These are phyloP conservation scores for Gremmenia infestans DNA, from an alignment of 2,329 filamentous ascomycete species.

Conservation along the genomic window DNA sequence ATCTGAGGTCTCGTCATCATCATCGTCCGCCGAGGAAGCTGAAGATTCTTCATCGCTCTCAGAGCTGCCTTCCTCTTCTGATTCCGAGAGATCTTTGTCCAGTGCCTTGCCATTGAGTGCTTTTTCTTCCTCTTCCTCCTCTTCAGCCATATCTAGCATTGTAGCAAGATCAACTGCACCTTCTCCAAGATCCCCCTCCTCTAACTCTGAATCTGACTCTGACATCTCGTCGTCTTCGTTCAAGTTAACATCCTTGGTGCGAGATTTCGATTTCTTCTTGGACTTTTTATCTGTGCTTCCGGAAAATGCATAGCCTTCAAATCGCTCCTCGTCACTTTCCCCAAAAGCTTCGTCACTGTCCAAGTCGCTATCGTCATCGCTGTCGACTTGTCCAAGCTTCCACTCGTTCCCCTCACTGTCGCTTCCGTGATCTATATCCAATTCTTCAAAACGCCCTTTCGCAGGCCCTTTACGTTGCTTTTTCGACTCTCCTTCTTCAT, in stretches of 20 bases:
- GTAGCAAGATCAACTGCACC: constrained; percentile 36
- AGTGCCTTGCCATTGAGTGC: constrained; percentile 33
- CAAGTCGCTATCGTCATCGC: constrained; percentile 63
- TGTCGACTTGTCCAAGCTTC: constrained; percentile 60
- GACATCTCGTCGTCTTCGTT: constrained; percentile 41
- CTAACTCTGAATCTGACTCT: constrained; percentile 44
- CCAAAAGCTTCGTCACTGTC: constrained; percentile 70
- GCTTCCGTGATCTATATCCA: constrained; percentile 54
- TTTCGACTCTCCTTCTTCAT: constrained; percentile 34
- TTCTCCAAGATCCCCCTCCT: constrained; percentile 62
- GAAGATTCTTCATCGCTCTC: constrained; percentile 52
- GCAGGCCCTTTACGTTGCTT: constrained; percentile 26
- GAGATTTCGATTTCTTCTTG: constrained; percentile 42
- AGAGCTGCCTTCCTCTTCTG: constrained; percentile 40
- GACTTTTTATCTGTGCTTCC: constrained; percentile 50
- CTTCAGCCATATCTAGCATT: constrained; percentile 28
- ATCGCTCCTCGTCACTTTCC: constrained; percentile 65
- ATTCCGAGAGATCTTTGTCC: constrained; percentile 40
- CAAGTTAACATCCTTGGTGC: constrained; percentile 41
- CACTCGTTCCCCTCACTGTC: constrained; percentile 67
- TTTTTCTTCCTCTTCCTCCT: constrained; percentile 64
- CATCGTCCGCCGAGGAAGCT: constrained; percentile 43
- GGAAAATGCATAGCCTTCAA: constrained; percentile 62
- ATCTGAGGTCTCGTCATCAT: constrained; percentile 35
- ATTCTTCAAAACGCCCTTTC: constrained; percentile 34